phyloP scores from a whole-genome alignment of 2,329 filamentous ascomycete genomes.

The Drechslera avenae region DNA sequence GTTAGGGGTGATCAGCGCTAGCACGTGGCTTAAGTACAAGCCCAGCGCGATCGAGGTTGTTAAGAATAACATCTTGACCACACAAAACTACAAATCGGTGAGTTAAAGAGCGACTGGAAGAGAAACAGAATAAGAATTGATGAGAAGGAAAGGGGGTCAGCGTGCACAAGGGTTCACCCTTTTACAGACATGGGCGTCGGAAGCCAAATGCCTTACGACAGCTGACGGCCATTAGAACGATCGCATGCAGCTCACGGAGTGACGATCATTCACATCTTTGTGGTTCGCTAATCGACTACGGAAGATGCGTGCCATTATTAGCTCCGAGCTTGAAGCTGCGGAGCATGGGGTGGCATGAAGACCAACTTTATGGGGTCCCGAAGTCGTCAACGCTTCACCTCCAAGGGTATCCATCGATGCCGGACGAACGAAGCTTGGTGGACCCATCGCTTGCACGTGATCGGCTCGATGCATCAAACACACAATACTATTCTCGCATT shows the following conservation, averaged over 20 bases:
- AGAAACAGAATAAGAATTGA: neutral
- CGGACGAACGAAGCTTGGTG: too few species aligned
- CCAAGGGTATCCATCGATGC: too few species aligned
- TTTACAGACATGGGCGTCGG: neutral
- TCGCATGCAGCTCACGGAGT: neutral
- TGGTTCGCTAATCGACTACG: conserved; percentile 1
- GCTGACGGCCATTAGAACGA: neutral
- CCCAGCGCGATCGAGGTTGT: conserved; percentile 2
- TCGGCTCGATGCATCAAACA: too few species aligned
- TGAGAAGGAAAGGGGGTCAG: neutral
- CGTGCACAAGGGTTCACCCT: neutral
- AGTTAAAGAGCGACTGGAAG: conserved; percentile 1
- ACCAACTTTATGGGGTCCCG: neutral
- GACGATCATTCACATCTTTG: conserved; percentile 4
- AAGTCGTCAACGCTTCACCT: neutral
- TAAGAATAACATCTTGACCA: conserved; percentile 1
- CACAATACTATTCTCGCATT: too few species aligned
- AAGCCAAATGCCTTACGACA: too few species aligned
- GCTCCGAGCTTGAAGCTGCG: neutral
- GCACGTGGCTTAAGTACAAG: conserved; percentile 5
- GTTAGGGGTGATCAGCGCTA: conserved; percentile 6
- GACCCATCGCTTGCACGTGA: too few species aligned
- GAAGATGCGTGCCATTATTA: neutral
- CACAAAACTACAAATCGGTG: neutral
- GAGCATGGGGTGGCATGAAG: conserved; percentile 1